These are phyloP conservation scores for Suaeda aralocaspica DNA, from an alignment of 148 eudicot genomes.

Conservation along the genomic window DNA sequence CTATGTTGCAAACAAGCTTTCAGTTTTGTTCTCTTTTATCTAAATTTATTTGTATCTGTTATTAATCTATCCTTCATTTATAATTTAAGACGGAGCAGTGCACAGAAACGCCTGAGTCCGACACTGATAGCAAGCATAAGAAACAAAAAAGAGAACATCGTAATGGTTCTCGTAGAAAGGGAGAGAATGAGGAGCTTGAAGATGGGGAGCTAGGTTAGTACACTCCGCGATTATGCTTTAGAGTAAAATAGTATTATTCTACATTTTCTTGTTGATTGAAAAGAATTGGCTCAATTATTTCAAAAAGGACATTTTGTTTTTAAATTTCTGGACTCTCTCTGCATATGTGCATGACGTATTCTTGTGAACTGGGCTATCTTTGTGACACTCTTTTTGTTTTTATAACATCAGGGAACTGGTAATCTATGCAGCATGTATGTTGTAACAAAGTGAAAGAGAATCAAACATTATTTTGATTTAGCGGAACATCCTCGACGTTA, in stretches of 20 bases:
- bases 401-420: constrained; percentile 22
- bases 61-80: constrained; percentile 9
- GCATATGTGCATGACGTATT: not conserved
- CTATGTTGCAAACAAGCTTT: not conserved
- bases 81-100: constrained; percentile 38
- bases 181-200: constrained; percentile 49
- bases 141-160: constrained; percentile 61
- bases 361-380: not conserved
- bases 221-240: too few relatives aligned
- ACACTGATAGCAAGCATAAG: constrained; percentile 58
- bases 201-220: constrained; percentile 57
- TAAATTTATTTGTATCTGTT: not conserved
- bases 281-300: too few relatives aligned
- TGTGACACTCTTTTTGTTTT: not conserved
- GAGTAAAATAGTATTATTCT: too few relatives aligned
- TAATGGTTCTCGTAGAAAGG: constrained; percentile 48
- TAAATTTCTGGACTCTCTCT: too few relatives aligned
- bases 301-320: too few relatives aligned
- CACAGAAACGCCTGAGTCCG: constrained; percentile 41
- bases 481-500: not conserved
- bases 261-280: too few relatives aligned
- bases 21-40: not conserved
- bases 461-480: constrained; percentile 5
- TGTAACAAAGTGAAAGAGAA: constrained; percentile 10
- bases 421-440: constrained; percentile 14